Evolutionary conservation across 78 protist species (phyloP).

Genomic region (Neovahlkampfia damariscottae): DNA sequence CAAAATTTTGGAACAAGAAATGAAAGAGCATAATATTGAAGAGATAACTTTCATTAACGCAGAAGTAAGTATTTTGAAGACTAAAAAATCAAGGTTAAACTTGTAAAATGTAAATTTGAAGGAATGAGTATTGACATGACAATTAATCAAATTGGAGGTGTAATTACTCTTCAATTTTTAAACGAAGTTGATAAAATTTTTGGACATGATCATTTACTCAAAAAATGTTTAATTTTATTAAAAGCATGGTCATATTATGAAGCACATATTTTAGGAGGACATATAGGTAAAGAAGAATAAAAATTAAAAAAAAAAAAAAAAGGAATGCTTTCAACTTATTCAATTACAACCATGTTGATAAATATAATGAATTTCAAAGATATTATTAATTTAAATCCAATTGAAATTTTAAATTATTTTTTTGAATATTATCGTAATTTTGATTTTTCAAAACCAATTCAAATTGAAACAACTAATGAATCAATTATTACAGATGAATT

Average conservation of each 20-base stretch:
- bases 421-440: background rate
- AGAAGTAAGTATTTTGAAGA: too few species aligned
- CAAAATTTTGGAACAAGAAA: constrained; percentile 6
- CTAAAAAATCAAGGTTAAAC: too few species aligned
- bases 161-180: constrained; percentile 18
- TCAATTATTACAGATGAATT: background rate
- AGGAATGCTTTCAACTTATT: background rate
- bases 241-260: constrained; percentile 40
- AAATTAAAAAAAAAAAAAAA: background rate
- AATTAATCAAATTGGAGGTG: constrained; percentile 26
- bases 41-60: constrained; percentile 21
- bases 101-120: constrained; percentile 20
- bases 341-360: too few species aligned
- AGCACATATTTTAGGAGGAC: constrained; percentile 14
- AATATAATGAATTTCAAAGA: too few species aligned
- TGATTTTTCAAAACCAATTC: constrained; percentile 3
- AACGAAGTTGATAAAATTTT: background rate
- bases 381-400: background rate
- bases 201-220: constrained; percentile 25
- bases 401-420: background rate
- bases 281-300: background rate
- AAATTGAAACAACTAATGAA: background rate
- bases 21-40: background rate
- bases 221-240: constrained; percentile 13
- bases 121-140: constrained; percentile 26